Percentiles rank a stretch among this genome's conserved stretches.
Evolutionary conservation across 352 stramenopile species (phyloP).

Genomic region (Elongisporangium anandrum): DNA sequence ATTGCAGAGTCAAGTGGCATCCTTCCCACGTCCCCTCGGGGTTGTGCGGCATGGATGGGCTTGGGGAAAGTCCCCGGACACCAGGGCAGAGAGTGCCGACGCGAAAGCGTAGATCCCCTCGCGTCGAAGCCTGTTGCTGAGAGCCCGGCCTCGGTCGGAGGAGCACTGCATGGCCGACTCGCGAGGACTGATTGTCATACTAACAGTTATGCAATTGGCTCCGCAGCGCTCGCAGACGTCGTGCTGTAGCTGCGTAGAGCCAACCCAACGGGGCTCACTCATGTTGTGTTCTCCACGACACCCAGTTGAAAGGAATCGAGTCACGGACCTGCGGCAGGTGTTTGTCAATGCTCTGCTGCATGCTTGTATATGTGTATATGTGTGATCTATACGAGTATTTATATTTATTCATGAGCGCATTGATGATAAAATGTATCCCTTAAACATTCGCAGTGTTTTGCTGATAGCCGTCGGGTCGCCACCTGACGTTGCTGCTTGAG

Average conservation of each 20-base stretch:
- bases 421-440: constrained; percentile 78
- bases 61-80: constrained; percentile 91
- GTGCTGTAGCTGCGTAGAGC: constrained; percentile 66
- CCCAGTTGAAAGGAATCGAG: constrained; percentile 28
- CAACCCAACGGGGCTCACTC: constrained; percentile 91
- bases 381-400: not conserved
- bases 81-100: constrained; percentile 84
- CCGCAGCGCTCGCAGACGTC: constrained; percentile 55
- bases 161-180: constrained; percentile 40
- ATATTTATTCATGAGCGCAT: constrained; percentile 30
- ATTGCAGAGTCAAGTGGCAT: constrained; percentile 88
- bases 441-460: constrained; percentile 87
- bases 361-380: not conserved
- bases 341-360: constrained; percentile 33
- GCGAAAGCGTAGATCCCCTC: constrained; percentile 78
- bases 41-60: constrained; percentile 25
- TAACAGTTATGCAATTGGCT: constrained; percentile 93
- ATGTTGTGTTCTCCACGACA: constrained; percentile 91
- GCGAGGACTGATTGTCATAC: constrained; percentile 86
- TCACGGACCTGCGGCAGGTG: constrained; percentile 12
- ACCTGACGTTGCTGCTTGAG: constrained; percentile 54
- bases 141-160: constrained; percentile 7
- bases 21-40: constrained; percentile 6
- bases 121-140: constrained; percentile 41
- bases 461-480: constrained; percentile 64